Evolutionary conservation across 2,329 filamentous ascomycete genomes (phyloP).

Genomic region (Fusarium tanahbumbuense): DNA sequence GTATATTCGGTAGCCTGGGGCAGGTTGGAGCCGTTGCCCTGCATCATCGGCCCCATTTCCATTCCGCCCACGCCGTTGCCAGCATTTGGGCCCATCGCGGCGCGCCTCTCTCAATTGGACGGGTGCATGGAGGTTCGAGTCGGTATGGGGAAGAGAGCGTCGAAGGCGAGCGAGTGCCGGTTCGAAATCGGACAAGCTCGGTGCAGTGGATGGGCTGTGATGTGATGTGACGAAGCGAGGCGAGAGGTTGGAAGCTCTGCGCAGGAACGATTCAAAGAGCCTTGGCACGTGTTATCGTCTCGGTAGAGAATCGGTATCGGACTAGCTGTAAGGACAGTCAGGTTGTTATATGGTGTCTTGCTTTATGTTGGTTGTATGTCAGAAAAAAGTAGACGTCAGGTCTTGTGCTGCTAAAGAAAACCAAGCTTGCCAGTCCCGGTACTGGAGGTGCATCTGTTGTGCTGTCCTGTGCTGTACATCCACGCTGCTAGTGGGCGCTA

Average conservation of each 20-base stretch:
- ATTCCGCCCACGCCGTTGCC: slow-evolving; percentile 60
- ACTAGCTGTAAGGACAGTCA: not conserved
- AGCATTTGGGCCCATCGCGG: slow-evolving; percentile 57
- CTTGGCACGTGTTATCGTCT: slow-evolving; percentile 33
- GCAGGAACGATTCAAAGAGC: slow-evolving; percentile 19
- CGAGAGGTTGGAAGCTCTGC: slow-evolving; percentile 23
- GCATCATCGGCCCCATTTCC: slow-evolving; percentile 60
- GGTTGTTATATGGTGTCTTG: slow-evolving; percentile 13
- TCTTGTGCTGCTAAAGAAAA: slow-evolving; percentile 31
- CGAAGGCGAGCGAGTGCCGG: slow-evolving; percentile 36
- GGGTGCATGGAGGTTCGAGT: slow-evolving; percentile 53
- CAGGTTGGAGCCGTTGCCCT: slow-evolving; percentile 60
- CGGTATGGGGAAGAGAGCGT: slow-evolving; percentile 34
- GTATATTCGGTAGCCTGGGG: slow-evolving; percentile 72
- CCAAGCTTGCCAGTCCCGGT: slow-evolving; percentile 34
- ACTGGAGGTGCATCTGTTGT: slow-evolving; percentile 34
- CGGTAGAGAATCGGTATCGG: not conserved
- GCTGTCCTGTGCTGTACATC: slow-evolving; percentile 40
- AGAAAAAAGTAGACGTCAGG: slow-evolving; percentile 13
- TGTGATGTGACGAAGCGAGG: slow-evolving; percentile 25
- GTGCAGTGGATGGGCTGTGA: slow-evolving; percentile 21
- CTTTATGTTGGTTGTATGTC: slow-evolving; percentile 7
- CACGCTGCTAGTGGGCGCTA: slow-evolving; percentile 34
- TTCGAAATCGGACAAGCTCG: slow-evolving; percentile 40
- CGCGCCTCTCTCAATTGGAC: slow-evolving; percentile 51